phyloP scores from a whole-genome alignment of 352 stramenopile genomes.

The Peronospora tabacina region DNA sequence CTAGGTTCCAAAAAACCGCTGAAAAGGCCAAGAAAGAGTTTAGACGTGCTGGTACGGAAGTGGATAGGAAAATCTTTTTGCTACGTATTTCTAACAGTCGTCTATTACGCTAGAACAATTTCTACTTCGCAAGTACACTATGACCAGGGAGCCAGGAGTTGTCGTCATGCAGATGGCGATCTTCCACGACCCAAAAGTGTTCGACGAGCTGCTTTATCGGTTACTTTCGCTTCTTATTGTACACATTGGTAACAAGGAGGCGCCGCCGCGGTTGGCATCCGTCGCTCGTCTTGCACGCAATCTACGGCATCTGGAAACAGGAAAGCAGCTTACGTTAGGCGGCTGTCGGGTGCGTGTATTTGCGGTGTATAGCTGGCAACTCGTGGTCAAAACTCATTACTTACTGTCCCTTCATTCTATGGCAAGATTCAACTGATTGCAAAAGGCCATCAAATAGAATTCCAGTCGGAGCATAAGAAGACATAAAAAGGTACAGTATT shows the following conservation, averaged over 20 bases:
- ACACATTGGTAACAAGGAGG: constrained; percentile 45
- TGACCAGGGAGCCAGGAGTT: constrained; percentile 13
- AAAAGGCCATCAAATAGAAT: constrained; percentile 30
- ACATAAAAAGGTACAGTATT: neutral
- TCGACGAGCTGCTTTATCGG: constrained; percentile 61
- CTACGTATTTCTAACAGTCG: constrained; percentile 5
- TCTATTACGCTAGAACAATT: constrained; percentile 33
- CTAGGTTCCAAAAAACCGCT: constrained; percentile 38
- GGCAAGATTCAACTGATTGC: constrained; percentile 27
- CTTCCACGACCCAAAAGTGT: constrained; percentile 42
- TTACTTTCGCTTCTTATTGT: constrained; percentile 50
- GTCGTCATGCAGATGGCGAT: constrained; percentile 39
- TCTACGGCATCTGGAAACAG: constrained; percentile 39
- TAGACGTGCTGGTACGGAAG: constrained; percentile 27
- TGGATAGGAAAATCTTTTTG: neutral
- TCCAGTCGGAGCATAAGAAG: constrained; percentile 28
- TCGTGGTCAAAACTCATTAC: neutral
- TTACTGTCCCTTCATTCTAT: constrained; percentile 4
- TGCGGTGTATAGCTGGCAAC: neutral
- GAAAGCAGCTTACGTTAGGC: constrained; percentile 61
- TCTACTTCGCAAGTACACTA: constrained; percentile 42
- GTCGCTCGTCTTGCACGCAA: constrained; percentile 38
- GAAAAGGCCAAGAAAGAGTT: constrained; percentile 49
- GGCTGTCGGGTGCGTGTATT: constrained; percentile 49
- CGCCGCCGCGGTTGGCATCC: constrained; percentile 51